phyloP scores from a whole-genome alignment of 1,284 basidiomycete species.

The Ustilago esculenta region DNA sequence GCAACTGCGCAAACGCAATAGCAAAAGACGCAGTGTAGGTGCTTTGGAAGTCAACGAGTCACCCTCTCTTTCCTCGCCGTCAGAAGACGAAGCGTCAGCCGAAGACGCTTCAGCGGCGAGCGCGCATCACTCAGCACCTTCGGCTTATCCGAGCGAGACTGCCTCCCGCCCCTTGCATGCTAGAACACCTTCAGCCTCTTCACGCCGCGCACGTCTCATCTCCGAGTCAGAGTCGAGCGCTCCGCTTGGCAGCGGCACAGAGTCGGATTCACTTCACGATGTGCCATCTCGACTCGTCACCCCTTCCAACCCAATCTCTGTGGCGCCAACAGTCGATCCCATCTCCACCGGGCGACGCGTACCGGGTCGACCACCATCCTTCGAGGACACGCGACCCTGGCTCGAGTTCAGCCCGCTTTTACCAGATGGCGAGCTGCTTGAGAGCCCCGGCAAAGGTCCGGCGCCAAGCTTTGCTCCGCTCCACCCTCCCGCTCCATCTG shows the following conservation, averaged over 20 bases:
- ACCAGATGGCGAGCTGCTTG: conserved; percentile 29
- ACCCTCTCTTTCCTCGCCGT: conserved; percentile 4
- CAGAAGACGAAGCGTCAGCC: neutral
- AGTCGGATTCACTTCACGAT: conserved; percentile 11
- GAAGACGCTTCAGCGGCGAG: neutral
- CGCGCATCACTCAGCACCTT: neutral
- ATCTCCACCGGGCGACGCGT: neutral
- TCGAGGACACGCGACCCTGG: conserved; percentile 41
- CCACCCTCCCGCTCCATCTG: conserved; percentile 10
- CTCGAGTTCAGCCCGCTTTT: conserved; percentile 44
- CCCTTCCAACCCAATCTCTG: conserved; percentile 6
- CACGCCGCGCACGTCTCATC: conserved; percentile 2
- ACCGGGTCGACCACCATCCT: conserved; percentile 8
- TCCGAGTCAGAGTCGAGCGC: conserved; percentile 4
- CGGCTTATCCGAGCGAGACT: neutral
- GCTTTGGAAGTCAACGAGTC: conserved; percentile 7
- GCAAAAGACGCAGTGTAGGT: conserved; percentile 26
- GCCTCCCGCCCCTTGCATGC: neutral
- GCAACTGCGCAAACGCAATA: conserved; percentile 37
- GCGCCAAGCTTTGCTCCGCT: conserved; percentile 9
- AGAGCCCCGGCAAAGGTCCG: conserved; percentile 8
- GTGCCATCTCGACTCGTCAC: conserved; percentile 13
- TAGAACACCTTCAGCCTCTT: neutral
- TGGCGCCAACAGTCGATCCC: neutral
- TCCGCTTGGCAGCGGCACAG: neutral